Evolutionary conservation across 1,284 basidiomycete species (phyloP), one percentile per base, ranked within the genome.

Genomic region (Irpex sp.): DNA sequence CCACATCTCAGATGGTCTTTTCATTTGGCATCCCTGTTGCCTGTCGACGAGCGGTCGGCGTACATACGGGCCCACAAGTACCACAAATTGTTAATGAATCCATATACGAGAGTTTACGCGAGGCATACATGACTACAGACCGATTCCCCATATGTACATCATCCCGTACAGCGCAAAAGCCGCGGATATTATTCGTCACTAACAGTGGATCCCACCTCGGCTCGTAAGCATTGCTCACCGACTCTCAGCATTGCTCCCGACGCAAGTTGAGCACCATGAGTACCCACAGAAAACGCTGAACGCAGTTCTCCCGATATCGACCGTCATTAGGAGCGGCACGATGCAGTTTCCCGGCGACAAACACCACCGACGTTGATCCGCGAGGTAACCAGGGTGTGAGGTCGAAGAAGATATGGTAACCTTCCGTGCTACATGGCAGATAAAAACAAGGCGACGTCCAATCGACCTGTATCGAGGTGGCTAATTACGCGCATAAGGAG

Each of bases 51-150:
- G 54, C 9, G n/a, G 54, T 56, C 54, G 34, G 19, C 49, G 26
- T 56, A 65, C 64, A 65, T 60, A 65, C 21, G 64, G 57, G 64
- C 58, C 64, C 64, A 65, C 64, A 65, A 62, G 54, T 31, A 17
- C n/a, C 17, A 9, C 54, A 56, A 11, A 11, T 17, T 26, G 13
- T 36, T 31, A 56, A 31, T 56, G 13, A 11, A 56, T 34, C 54
- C 19, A 21, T 17, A 19, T 36, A 31, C 13, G 11, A 34, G 11
- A 36, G 31, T 31, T 26, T 56, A 56, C 34, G 54, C 31, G 54
- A 56, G 15, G 54, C 21, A 36, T 31, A 26, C 15, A 56, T 56
- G 34, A 56, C 9, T 36, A 17, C 13, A 34, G 19, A 8, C 49
- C 49, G 15, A 56, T 17, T 34, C 54, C 54, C 54, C 54, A 56